phyloP scores from a whole-genome alignment of 1,139 yeast species.

The Kluyveromyces marxianus region DNA sequence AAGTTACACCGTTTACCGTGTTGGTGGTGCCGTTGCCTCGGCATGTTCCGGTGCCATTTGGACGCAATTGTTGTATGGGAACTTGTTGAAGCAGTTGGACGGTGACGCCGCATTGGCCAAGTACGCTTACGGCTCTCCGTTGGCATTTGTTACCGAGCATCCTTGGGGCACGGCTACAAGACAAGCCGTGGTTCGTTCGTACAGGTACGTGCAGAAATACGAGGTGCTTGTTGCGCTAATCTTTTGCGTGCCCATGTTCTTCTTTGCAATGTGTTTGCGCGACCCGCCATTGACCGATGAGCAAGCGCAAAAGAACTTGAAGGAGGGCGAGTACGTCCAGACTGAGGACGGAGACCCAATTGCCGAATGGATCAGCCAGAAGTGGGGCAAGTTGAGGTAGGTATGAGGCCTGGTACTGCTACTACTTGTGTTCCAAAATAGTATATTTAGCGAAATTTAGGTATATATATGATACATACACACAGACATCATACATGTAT shows the following conservation, averaged over 20 bases:
- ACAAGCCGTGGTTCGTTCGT: slow-evolving; percentile 45
- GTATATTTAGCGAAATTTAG: too few species aligned
- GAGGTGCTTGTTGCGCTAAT: slow-evolving; percentile 45
- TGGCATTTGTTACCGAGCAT: slow-evolving; percentile 36
- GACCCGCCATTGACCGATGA: slow-evolving; percentile 38
- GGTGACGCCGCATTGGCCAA: slow-evolving; percentile 33
- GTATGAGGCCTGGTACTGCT: too few species aligned
- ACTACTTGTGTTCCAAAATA: too few species aligned
- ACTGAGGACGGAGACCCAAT: slow-evolving; percentile 36
- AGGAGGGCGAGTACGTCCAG: slow-evolving; percentile 34
- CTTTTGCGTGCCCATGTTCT: slow-evolving; percentile 30
- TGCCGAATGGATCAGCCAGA: slow-evolving; percentile 15
- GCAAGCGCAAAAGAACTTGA: slow-evolving; percentile 24
- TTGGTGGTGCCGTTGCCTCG: slow-evolving; percentile 44
- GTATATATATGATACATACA: too few species aligned
- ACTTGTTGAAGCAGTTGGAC: slow-evolving; percentile 17
- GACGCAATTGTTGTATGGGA: slow-evolving; percentile 39
- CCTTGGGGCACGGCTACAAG: slow-evolving; percentile 57
- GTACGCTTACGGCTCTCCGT: slow-evolving; percentile 44
- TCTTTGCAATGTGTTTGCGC: slow-evolving; percentile 42
- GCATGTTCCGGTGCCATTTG: slow-evolving; percentile 54
- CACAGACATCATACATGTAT: too few species aligned
- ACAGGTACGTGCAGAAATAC: slow-evolving; percentile 47
- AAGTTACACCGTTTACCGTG: slow-evolving; percentile 44
- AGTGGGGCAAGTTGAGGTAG: slow-evolving; percentile 6